phyloP scores from a whole-genome alignment of 805 yeast genomes.

The Yamadazyma olivae region DNA sequence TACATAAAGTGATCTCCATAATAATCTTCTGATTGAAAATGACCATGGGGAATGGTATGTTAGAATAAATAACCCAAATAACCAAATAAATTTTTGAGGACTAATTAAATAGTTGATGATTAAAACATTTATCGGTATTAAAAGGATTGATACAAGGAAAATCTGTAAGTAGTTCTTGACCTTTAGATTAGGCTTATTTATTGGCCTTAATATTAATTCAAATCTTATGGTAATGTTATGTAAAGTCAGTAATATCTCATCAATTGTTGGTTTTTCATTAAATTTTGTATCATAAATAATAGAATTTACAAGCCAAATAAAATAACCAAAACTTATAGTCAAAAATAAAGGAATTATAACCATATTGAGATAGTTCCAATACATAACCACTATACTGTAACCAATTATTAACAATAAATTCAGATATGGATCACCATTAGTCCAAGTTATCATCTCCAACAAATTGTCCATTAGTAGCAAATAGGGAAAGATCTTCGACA shows the following conservation, averaged over 20 bases:
- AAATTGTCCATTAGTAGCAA: slow-evolving; percentile 42
- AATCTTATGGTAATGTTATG: slow-evolving; percentile 44
- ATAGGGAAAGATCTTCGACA: slow-evolving; percentile 47
- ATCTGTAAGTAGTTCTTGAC: slow-evolving; percentile 27
- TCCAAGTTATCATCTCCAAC: slow-evolving; percentile 52
- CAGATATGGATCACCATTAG: slow-evolving; percentile 47
- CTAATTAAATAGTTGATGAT: slow-evolving; percentile 30
- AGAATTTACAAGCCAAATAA: slow-evolving; percentile 45
- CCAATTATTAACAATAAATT: slow-evolving; percentile 41
- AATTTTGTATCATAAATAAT: slow-evolving; percentile 38
- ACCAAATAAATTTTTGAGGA: slow-evolving; percentile 32
- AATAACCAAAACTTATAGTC: slow-evolving; percentile 34
- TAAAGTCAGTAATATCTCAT: slow-evolving; percentile 47
- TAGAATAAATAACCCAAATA: slow-evolving; percentile 34
- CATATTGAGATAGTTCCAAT: slow-evolving; percentile 39
- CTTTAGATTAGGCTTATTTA: slow-evolving; percentile 24
- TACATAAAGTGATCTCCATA: slow-evolving; percentile 49
- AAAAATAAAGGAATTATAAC: slow-evolving; percentile 38
- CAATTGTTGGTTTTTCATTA: slow-evolving; percentile 50
- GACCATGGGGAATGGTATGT: slow-evolving; percentile 50
- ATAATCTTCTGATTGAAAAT: slow-evolving; percentile 39
- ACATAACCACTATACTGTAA: slow-evolving; percentile 37
- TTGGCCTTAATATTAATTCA: slow-evolving; percentile 39
- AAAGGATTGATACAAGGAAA: slow-evolving; percentile 24
- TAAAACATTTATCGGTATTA: slow-evolving; percentile 44